Evolutionary conservation across 495 filamentous ascomycete genomes (phyloP).

Genomic region (Lepraria neglecta): DNA sequence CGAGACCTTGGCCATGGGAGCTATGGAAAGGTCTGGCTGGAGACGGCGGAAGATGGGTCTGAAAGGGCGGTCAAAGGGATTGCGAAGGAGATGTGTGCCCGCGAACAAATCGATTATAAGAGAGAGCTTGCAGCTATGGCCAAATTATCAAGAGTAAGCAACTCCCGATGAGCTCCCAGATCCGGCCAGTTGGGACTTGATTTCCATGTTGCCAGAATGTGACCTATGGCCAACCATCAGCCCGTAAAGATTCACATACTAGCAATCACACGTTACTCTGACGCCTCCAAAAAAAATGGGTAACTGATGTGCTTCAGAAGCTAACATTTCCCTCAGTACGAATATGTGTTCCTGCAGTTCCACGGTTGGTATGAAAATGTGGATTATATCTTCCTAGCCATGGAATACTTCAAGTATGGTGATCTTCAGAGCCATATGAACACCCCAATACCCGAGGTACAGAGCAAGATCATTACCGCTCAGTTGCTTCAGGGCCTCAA

Average conservation of each 20-base stretch:
- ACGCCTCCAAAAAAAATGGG: too few species aligned
- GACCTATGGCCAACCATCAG: too few species aligned
- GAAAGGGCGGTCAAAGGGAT: constrained; percentile 25
- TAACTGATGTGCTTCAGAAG: too few species aligned
- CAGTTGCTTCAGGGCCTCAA: background rate
- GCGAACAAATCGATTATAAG: constrained; percentile 23
- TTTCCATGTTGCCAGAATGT: too few species aligned
- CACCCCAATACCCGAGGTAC: background rate
- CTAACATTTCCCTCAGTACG: too few species aligned
- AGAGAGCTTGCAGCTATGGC: constrained; percentile 28
- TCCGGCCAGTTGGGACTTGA: too few species aligned
- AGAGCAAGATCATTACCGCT: background rate
- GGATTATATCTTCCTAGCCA: constrained; percentile 34
- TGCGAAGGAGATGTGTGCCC: constrained; percentile 12
- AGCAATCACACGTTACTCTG: too few species aligned
- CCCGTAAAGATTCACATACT: too few species aligned
- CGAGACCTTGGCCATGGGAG: constrained; percentile 13
- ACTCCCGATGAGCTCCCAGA: background rate
- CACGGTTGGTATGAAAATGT: constrained; percentile 35
- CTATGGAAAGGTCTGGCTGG: constrained; percentile 24
- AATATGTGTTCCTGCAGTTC: background rate
- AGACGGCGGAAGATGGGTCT: constrained; percentile 9
- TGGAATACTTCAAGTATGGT: constrained; percentile 40
- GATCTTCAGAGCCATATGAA: constrained; percentile 32
- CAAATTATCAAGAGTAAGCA: constrained; percentile 20